phyloP scores from a whole-genome alignment of 2,329 filamentous ascomycete species.

The Coniochaeta sp. region DNA sequence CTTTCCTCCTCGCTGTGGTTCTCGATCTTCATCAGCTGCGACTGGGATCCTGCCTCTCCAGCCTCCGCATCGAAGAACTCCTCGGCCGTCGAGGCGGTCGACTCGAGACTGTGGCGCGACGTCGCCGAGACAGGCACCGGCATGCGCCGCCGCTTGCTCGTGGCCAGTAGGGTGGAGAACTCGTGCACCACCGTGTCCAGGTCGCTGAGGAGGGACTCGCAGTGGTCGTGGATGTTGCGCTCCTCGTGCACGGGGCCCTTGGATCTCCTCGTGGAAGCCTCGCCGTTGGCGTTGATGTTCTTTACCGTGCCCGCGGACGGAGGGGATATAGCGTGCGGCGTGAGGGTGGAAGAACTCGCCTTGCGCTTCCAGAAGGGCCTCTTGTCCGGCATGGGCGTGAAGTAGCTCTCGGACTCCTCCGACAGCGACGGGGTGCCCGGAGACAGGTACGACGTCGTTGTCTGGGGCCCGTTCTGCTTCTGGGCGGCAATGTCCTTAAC shows the following conservation, averaged over 20 bases:
- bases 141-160: slow-evolving; percentile 70
- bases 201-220: slow-evolving; percentile 74
- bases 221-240: slow-evolving; percentile 69
- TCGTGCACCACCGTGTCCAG: slow-evolving; percentile 77
- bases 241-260: slow-evolving; percentile 39
- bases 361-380: slow-evolving; percentile 91
- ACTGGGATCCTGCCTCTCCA: slow-evolving; percentile 40
- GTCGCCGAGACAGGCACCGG: slow-evolving; percentile 40
- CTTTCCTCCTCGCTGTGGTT: slow-evolving; percentile 63
- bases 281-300: slow-evolving; percentile 17
- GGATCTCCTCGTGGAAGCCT: slow-evolving; percentile 18
- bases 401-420: slow-evolving; percentile 50
- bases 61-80: slow-evolving; percentile 94
- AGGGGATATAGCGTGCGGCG: slow-evolving; percentile 26
- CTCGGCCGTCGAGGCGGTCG: slow-evolving; percentile 52
- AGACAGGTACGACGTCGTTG: slow-evolving; percentile 22
- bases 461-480: slow-evolving; percentile 34
- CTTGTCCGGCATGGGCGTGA: slow-evolving; percentile 44
- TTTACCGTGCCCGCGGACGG: slow-evolving; percentile 17
- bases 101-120: slow-evolving; percentile 19
- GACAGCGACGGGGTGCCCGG: slow-evolving; percentile 29
- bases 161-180: slow-evolving; percentile 68
- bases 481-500: slow-evolving; percentile 72
- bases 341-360: slow-evolving; percentile 45
- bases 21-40: slow-evolving; percentile 66